Conservation (phyloP, 176 grass and related monocot genomes). For the Olyra latifolia region DNA sequence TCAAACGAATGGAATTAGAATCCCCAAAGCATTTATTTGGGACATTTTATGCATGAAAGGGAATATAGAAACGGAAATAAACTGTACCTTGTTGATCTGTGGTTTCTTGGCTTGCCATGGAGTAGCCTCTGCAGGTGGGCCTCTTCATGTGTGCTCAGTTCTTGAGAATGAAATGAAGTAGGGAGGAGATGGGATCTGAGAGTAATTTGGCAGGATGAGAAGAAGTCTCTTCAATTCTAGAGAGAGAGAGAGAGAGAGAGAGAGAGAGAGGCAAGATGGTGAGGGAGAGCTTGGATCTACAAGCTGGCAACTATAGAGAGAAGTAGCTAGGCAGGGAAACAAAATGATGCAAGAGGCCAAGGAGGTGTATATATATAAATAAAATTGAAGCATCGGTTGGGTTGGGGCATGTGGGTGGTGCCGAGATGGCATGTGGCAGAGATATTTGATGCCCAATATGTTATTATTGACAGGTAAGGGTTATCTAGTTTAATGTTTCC, state of each 20-base stretch:
- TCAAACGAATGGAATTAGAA: background rate
- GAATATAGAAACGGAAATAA: background rate
- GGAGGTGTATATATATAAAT: conserved; percentile 21
- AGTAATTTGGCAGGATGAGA: background rate
- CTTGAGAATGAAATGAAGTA: conserved; percentile 18
- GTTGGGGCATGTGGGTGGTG: conserved; percentile 38
- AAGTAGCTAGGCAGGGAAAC: conserved; percentile 14
- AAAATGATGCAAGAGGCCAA: conserved; percentile 51
- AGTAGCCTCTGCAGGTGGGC: conserved; percentile 37
- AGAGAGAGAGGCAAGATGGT: background rate
- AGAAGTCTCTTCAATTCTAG: background rate
- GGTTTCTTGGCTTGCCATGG: conserved; percentile 19
- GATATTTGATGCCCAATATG: conserved; percentile 43
- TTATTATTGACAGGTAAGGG: conserved; percentile 37
- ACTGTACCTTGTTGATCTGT: conserved; percentile 37
- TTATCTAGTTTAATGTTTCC: background rate
- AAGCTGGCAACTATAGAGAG: conserved; percentile 31
- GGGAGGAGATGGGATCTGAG: conserved; percentile 28
- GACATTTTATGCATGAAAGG: conserved; percentile 3
- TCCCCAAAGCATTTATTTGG: background rate
- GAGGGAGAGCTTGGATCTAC: conserved; percentile 40
- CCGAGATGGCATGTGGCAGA: conserved; percentile 46
- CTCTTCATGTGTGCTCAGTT: conserved; percentile 59
- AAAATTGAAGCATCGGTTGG: conserved; percentile 44
- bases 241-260: background rate